Percentiles rank a stretch among this genome's conserved stretches.
Conservation (phyloP, 2,329 filamentous ascomycete genomes). For the Alternaria hordeiaustralica region DNA sequence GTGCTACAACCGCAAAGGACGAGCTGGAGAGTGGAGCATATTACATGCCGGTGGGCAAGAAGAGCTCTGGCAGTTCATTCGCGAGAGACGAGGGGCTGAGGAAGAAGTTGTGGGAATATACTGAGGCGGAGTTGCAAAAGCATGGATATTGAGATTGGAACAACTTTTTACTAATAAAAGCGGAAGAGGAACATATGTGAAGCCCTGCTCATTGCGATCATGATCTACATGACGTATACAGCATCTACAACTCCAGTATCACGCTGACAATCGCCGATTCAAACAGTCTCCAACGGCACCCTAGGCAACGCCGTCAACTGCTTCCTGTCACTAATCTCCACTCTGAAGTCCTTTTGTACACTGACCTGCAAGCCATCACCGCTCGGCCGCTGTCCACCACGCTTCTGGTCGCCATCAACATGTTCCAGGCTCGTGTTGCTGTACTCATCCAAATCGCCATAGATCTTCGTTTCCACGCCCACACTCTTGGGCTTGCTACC, state of each 20-base stretch:
- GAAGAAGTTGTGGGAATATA: conserved; percentile 50
- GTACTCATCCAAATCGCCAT: conserved; percentile 5
- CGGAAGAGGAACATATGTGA: background rate
- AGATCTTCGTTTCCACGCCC: conserved; percentile 4
- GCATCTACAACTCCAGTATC: background rate
- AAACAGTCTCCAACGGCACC: background rate
- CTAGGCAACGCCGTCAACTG: background rate
- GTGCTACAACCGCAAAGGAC: conserved; percentile 41
- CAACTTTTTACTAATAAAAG: background rate
- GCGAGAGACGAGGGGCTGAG: conserved; percentile 39
- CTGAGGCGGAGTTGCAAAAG: conserved; percentile 42
- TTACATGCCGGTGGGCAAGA: conserved; percentile 47
- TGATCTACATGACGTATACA: background rate
- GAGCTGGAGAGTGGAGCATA: conserved; percentile 52
- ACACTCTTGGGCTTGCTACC: background rate
- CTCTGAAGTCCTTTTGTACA: conserved; percentile 6
- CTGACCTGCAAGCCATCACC: conserved; percentile 3
- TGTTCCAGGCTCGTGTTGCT: background rate
- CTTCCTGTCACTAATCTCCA: background rate
- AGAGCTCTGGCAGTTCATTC: conserved; percentile 29
- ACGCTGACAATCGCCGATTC: background rate
- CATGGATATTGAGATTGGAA: conserved; percentile 34
- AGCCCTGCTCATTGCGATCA: background rate
- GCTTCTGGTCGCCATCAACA: conserved; percentile 1
- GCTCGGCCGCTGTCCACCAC: background rate